Percentiles rank a stretch among this genome's conserved stretches.
Evolutionary conservation across 2,329 filamentous ascomycete genomes (phyloP).

Genomic region (Beauveria brongniartii): DNA sequence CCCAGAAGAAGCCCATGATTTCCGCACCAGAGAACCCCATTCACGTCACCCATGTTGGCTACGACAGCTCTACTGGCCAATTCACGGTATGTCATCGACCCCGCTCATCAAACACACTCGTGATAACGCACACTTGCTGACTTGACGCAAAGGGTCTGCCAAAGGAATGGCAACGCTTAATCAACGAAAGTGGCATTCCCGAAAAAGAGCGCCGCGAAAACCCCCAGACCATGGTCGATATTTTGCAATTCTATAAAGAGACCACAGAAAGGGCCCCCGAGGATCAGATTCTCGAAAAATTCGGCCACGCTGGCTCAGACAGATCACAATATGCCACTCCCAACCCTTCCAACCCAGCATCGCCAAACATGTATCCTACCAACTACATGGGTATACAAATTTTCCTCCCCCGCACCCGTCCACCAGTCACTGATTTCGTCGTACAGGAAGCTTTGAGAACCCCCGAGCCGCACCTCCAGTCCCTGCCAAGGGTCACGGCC

Average conservation of each 20-base stretch:
- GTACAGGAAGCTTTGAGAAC: slow-evolving; percentile 83
- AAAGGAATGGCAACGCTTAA: slow-evolving; percentile 93
- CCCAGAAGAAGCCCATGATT: slow-evolving; percentile 84
- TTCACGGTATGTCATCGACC: slow-evolving; percentile 65
- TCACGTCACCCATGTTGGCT: slow-evolving; percentile 95
- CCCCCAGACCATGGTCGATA: slow-evolving; percentile 90
- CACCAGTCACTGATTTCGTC: not conserved
- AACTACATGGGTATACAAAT: slow-evolving; percentile 43
- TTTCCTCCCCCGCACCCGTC: no score
- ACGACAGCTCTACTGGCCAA: slow-evolving; percentile 91
- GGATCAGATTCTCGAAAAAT: slow-evolving; percentile 91
- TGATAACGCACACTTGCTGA: slow-evolving; percentile 14
- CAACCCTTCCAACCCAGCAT: slow-evolving; percentile 37
- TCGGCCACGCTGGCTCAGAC: slow-evolving; percentile 72
- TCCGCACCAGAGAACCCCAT: slow-evolving; percentile 97
- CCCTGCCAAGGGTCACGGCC: slow-evolving; percentile 46
- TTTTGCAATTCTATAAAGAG: slow-evolving; percentile 95
- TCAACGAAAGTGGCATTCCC: slow-evolving; percentile 92
- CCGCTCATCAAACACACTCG: slow-evolving; percentile 14
- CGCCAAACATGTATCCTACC: slow-evolving; percentile 45
- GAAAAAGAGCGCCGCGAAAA: slow-evolving; percentile 94
- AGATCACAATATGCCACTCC: slow-evolving; percentile 35
- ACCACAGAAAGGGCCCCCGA: slow-evolving; percentile 73
- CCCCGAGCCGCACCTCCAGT: slow-evolving; percentile 88
- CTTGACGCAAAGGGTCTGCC: slow-evolving; percentile 65